Evolutionary conservation across 768 basidiomycete species (phyloP).

Genomic region (Cantharellus anzutake): DNA sequence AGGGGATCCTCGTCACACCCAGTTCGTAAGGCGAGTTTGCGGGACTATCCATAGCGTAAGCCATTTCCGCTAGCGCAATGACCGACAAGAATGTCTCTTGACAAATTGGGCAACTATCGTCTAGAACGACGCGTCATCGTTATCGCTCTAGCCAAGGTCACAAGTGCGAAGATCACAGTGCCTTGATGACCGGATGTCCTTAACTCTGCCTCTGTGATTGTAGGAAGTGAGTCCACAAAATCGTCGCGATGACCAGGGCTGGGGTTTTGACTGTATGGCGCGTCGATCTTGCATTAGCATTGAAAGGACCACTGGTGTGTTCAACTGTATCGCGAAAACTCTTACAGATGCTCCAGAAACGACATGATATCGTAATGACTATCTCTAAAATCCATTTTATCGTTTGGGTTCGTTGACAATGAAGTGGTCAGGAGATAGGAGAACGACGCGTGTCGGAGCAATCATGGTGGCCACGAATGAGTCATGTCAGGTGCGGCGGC

Average conservation of each 20-base stretch:
- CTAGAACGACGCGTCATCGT: constrained; percentile 18
- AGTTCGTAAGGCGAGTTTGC: constrained; percentile 48
- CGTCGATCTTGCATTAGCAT: neutral
- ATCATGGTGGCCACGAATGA: no score
- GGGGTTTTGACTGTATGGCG: neutral
- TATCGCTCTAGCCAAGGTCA: neutral
- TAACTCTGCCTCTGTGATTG: neutral
- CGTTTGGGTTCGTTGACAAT: neutral
- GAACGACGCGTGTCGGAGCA: no score
- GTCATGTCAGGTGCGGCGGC: no score
- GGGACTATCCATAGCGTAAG: constrained; percentile 58
- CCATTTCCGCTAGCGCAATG: constrained; percentile 56
- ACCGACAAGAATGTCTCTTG: constrained; percentile 46
- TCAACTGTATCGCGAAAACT: neutral
- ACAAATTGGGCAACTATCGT: constrained; percentile 60
- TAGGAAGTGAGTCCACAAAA: neutral
- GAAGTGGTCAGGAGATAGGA: neutral
- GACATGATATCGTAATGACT: neutral
- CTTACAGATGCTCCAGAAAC: neutral
- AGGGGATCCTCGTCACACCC: constrained; percentile 48
- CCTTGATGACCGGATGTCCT: neutral
- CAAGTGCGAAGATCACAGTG: neutral
- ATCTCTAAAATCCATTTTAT: neutral
- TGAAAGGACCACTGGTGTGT: neutral
- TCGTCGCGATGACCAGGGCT: neutral